Evolutionary conservation across 768 basidiomycete genomes (phyloP), one percentile per base, ranked within the genome.

Genomic region (Termitomyces sp.): DNA sequence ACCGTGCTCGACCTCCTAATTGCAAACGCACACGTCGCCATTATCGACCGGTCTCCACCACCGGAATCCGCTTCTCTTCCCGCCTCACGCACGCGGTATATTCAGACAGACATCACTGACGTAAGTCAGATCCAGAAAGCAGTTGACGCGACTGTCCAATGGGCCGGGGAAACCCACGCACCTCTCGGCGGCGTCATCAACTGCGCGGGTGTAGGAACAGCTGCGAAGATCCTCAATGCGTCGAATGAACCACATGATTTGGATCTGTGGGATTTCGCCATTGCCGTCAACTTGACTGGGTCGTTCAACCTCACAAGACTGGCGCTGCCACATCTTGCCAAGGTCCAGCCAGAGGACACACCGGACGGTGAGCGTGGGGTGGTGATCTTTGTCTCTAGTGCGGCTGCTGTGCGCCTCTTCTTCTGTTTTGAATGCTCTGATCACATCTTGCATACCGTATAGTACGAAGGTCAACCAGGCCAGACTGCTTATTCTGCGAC

Each of bases 401-500:
- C 50, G 24, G 50, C 50, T 1, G 37, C 50, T 52, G 50, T 52
- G 26, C 50, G 37, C 26, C 14, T 20, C 41, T 12, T 52, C 37
- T 8, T 52, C 24, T 52, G 18, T 52, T 39, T 6, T 10, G 1
- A 39, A 41, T n/a, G 1, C 24, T 52, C 13, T 52, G 3, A 4
- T 27, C 7, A 52, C 12, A 41, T n/a, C n/a, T 52, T 13, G 26
- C 50, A 36, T 51, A n/a, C 18, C 24, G 24, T 27, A 20, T 52
- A 85, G 83, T 84, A 74, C 57, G 78, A 83, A 67, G 82, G 80
- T 3, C 82, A 83, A 58, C 76, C 80, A 1, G 82, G 83, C 2
- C 85, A 86, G 62, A 73, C 75, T 0, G 84, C 82, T 0, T 86
- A 86, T 61, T 66, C 82, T 1, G 81, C 81, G 8, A 72, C 76